Evolutionary conservation across 495 filamentous ascomycete species (phyloP).

Genomic region (Cetradonia linearis): DNA sequence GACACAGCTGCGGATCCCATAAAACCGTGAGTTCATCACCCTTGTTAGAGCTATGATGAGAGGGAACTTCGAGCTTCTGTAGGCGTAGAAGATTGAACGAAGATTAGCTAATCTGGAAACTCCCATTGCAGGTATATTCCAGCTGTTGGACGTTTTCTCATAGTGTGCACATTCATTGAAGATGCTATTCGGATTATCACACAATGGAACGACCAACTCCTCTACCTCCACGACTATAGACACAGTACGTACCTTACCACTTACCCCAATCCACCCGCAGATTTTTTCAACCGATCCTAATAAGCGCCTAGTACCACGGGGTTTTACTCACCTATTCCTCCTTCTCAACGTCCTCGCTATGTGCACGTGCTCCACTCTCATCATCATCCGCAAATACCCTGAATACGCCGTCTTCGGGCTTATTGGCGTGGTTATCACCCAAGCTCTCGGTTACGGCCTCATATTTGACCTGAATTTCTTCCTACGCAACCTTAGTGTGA

Average conservation of each 20-base stretch:
- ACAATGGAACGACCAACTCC: conserved; percentile 93
- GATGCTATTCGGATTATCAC: conserved; percentile 93
- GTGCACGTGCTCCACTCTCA: conserved; percentile 66
- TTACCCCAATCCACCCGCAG: neutral
- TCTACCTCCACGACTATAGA: conserved; percentile 86
- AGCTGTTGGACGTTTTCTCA: conserved; percentile 90
- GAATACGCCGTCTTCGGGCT: conserved; percentile 88
- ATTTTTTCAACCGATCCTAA: conserved; percentile 15
- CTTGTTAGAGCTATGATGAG: conserved; percentile 4
- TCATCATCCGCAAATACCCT: conserved; percentile 83
- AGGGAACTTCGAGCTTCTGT: neutral
- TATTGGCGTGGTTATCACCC: conserved; percentile 83
- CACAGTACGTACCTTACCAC: conserved; percentile 54
- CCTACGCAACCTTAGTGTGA: conserved; percentile 93
- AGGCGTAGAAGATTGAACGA: neutral
- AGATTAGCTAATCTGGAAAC: conserved; percentile 10
- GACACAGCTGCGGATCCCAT: conserved; percentile 83
- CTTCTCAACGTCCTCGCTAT: conserved; percentile 85
- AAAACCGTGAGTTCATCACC: conserved; percentile 72
- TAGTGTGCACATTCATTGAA: conserved; percentile 97
- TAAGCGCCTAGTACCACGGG: conserved; percentile 59
- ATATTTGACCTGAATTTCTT: conserved; percentile 99
- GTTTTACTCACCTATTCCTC: conserved; percentile 89
- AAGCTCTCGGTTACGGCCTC: conserved; percentile 92
- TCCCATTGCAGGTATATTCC: conserved; percentile 64